phyloP scores from a whole-genome alignment of 345 rosid species.

The Sisymbrium altissimum region DNA sequence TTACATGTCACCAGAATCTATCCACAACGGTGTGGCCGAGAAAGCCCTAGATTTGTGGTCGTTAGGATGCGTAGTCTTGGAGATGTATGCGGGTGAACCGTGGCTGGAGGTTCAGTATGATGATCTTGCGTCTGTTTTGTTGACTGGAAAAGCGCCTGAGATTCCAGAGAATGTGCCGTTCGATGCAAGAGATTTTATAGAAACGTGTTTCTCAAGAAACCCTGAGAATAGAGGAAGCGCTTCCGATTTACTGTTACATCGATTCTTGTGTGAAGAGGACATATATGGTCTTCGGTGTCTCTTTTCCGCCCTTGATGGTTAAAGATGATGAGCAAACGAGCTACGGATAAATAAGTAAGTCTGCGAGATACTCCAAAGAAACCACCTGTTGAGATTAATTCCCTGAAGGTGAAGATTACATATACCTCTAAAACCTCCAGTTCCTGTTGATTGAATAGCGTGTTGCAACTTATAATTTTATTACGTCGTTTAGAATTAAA shows the following conservation, averaged over 20 bases:
- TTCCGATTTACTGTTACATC: background rate
- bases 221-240: slow-evolving; percentile 10
- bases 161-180: slow-evolving; percentile 5
- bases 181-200: slow-evolving; percentile 12
- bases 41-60: slow-evolving; percentile 27
- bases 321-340: too few relatives aligned
- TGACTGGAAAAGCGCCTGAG: background rate
- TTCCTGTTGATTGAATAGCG: background rate
- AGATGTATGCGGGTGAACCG: slow-evolving; percentile 18
- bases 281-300: too few relatives aligned
- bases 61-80: slow-evolving; percentile 18
- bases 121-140: background rate
- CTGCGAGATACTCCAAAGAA: too few relatives aligned
- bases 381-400: too few relatives aligned
- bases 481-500: background rate
- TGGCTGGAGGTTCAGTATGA: background rate
- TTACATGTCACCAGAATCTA: slow-evolving; percentile 32
- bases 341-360: too few relatives aligned
- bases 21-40: background rate
- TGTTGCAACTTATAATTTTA: too few relatives aligned
- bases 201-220: slow-evolving; percentile 16
- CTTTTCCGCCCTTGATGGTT: too few relatives aligned
- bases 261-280: background rate
- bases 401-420: background rate
- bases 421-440: background rate